phyloP scores from a whole-genome alignment of 73 alveolate genomes.

The Paramecium biaurelia region DNA sequence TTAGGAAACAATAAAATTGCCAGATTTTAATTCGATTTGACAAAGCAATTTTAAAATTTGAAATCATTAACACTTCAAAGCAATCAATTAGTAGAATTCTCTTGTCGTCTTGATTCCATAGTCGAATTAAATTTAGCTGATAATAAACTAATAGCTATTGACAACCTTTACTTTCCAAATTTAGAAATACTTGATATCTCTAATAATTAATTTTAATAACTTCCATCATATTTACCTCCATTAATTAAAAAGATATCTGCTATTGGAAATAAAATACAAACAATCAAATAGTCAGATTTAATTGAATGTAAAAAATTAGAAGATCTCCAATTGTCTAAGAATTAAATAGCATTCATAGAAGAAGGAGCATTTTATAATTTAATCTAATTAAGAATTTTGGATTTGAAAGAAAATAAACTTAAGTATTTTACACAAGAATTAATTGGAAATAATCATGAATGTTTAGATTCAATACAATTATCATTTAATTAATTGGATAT shows the following conservation, averaged over 20 bases:
- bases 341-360: constrained; percentile 33
- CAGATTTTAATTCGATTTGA: neutral
- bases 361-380: constrained; percentile 26
- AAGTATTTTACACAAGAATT: constrained; percentile 16
- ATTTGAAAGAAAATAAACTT: constrained; percentile 54
- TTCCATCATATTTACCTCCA: neutral
- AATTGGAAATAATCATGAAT: neutral
- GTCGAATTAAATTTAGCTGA: constrained; percentile 31
- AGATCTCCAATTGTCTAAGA: constrained; percentile 46
- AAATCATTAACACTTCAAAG: constrained; percentile 5
- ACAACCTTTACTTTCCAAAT: neutral
- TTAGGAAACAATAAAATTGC: neutral
- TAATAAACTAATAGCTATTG: neutral
- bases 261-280: neutral
- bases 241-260: neutral
- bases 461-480: constrained; percentile 25
- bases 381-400: neutral
- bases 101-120: neutral
- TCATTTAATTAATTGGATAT: constrained; percentile 43
- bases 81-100: neutral
- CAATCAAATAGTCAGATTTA: neutral
- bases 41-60: constrained; percentile 22
- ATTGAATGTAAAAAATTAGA: constrained; percentile 30
- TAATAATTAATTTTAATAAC: neutral
- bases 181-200: neutral